Base-by-base conservation (phyloP, 202 grass and related monocot genomes). In the Brachypodium distachyon region DNA sequence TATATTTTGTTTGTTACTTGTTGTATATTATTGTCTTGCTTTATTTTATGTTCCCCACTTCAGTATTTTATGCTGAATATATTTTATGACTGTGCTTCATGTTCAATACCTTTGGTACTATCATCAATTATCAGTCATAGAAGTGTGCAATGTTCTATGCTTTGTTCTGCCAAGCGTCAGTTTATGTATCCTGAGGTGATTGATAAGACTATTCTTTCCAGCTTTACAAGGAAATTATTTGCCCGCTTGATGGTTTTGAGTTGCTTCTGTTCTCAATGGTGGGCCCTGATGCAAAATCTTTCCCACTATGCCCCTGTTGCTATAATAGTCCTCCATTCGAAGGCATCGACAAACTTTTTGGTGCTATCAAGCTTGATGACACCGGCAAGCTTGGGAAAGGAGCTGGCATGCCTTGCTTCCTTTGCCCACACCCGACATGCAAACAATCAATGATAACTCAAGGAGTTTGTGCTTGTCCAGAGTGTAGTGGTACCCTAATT, bases 171-270 rank as follows among this genome's bases (percentile, higher is more conserved):
- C 19, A 79, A 69, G n/a, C 0, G 4, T 16, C 43, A 79, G 59
- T 73, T 79, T n/a, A 46, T 37, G 3, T 46, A 23, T 83, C 52
- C 52, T 44, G 3, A n/a, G 25, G 9, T 81, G 34, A 61, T 79
- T 74, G 62, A 74, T 75, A 44, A 10, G 79, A 47, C 29, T 90
- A 44, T 65, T 23, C 18, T 93, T 69, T 90, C 19, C 89, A 97
- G 95, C 87, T 97, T 70, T 97, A 97, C 91, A 97, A 97, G 67
- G 95, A 97, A 82, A 84, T 97, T 28, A 66, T 85, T 74, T 94
- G 95, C 80, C 91, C 95, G 55, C 86, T 97, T 59, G 95, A 97
- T 69, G 91, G 89, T 70, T 97, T 94, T 61, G 95, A 97, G 79
- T 84, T 97, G 76, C 84, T 97, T 32, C 73, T 97, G 18, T 97